Evolutionary conservation across 345 rosid species (phyloP).

Genomic region (Melaleuca alternifolia): DNA sequence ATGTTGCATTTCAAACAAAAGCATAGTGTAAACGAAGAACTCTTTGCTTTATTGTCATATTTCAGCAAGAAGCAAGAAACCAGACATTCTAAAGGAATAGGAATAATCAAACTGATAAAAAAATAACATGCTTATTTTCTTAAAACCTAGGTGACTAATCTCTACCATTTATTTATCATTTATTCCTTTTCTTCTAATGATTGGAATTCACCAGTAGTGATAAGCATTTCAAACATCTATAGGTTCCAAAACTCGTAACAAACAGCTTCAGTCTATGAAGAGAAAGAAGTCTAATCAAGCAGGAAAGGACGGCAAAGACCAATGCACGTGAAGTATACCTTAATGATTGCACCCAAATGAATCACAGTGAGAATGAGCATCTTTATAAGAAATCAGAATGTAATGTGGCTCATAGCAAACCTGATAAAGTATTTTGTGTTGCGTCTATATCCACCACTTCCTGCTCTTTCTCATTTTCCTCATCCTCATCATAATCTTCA

Average conservation of each 20-base stretch:
- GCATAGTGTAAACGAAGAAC: background rate
- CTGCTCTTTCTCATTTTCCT: slow-evolving; percentile 48
- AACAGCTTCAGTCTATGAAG: background rate
- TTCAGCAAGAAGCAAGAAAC: background rate
- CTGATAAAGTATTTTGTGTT: slow-evolving; percentile 30
- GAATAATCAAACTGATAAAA: background rate
- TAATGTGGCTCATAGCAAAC: slow-evolving; percentile 10
- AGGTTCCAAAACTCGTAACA: background rate
- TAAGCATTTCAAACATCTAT: background rate
- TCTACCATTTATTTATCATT: background rate
- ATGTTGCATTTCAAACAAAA: background rate
- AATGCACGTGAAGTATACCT: background rate
- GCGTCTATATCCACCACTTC: slow-evolving; percentile 34
- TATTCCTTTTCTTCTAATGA: background rate
- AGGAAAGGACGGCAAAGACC: background rate
- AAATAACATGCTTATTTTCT: background rate
- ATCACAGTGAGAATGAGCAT: background rate
- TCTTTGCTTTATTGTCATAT: background rate
- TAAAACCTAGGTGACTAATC: background rate
- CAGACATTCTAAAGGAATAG: background rate
- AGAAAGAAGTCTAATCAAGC: background rate
- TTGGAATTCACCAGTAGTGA: background rate
- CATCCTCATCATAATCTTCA: slow-evolving; percentile 94
- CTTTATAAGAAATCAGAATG: background rate
- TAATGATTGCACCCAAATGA: background rate